Evolutionary conservation across 345 rosid genomes (phyloP).

Genomic region (Camelina hispida): DNA sequence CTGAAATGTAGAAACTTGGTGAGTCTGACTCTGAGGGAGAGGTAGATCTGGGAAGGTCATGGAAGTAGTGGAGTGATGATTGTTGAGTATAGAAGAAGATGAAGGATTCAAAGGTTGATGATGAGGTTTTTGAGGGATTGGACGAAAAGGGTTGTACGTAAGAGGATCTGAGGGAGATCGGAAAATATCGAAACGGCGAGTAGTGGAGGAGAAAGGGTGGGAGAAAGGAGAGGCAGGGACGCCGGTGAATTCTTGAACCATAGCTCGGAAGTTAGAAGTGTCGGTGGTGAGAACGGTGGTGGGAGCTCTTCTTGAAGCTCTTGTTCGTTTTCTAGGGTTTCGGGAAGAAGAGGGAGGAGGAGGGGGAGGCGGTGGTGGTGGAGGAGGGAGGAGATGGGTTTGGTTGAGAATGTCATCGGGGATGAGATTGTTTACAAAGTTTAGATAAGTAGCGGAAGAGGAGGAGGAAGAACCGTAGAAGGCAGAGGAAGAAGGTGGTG

Average conservation of each 20-base stretch:
- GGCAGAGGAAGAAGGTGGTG: conserved; percentile 42
- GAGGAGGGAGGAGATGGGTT: conserved; percentile 49
- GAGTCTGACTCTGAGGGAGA: conserved; percentile 27
- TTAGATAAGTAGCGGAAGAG: conserved; percentile 33
- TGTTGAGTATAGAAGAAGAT: conserved; percentile 40
- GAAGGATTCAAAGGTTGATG: conserved; percentile 46
- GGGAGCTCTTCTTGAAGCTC: conserved; percentile 90
- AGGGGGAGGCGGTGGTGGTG: conserved; percentile 41
- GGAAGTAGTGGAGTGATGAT: conserved; percentile 37
- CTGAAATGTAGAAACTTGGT: conserved; percentile 35
- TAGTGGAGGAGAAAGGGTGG: conserved; percentile 58
- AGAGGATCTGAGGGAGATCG: conserved; percentile 46
- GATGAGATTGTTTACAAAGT: conserved; percentile 33
- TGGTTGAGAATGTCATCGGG: conserved; percentile 27
- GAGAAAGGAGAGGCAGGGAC: conserved; percentile 84
- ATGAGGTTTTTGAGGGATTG: conserved; percentile 59
- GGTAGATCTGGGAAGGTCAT: conserved; percentile 47
- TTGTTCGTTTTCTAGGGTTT: conserved; percentile 83
- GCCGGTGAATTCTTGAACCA: conserved; percentile 98
- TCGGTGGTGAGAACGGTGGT: conserved; percentile 91
- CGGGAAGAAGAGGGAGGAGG: conserved; percentile 27
- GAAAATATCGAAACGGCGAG: conserved; percentile 66
- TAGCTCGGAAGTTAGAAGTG: conserved; percentile 85
- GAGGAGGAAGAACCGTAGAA: conserved; percentile 33
- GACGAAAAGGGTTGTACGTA: conserved; percentile 62